Base-by-base conservation (phyloP, 2,329 filamentous ascomycete species). In the Cordyceps pruinosa region DNA sequence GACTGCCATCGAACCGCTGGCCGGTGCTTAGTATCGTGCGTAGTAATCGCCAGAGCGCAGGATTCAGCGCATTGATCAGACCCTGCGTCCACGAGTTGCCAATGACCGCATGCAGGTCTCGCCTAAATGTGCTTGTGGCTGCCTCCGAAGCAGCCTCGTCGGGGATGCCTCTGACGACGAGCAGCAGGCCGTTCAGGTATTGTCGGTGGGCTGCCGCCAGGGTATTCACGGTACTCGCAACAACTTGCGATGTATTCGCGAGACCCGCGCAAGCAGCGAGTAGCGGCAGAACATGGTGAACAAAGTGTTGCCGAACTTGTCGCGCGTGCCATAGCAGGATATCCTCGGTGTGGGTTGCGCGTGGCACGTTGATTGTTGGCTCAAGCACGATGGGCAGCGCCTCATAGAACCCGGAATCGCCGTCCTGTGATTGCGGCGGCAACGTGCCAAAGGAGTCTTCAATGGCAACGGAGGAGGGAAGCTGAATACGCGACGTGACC, bases 101-200 rank as follows among this genome's bases (percentile, higher is more conserved):
- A 60, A 89, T 78, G 23, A 88, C 75, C 23, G 85, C 83, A 64
- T 87, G 79, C 12, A 89, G 69, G 61, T 89, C 85, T 49, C 79
- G 73, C 17, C 73, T 75, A 64, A 89, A 87, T 57, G 78, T 80
- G 53, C 66, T 66, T 8, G 77, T 69, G 39, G 73, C 73, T 32
- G 68, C 66, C 46, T 70, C 68, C 55, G 71, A 74, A 26, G 66
- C 63, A 32, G 65, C 68, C 45, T 68, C 67, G 26, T 70, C 69
- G 12, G 73, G 68, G 61, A 80, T 74, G 21, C 75, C 79, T 57
- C 77, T 73, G 32, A 76, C 64, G 50, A 86, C 74, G 51, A 81
- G 70, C 10, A 75, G 74, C 58, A 85, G 66, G 2, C 81, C 80
- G 64, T 78, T 78, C 19, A 79, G 70, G 62, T 86, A 84, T 63